Conservation (phyloP, 495 filamentous ascomycete genomes). For the Parathielavia hyrcaniae region DNA sequence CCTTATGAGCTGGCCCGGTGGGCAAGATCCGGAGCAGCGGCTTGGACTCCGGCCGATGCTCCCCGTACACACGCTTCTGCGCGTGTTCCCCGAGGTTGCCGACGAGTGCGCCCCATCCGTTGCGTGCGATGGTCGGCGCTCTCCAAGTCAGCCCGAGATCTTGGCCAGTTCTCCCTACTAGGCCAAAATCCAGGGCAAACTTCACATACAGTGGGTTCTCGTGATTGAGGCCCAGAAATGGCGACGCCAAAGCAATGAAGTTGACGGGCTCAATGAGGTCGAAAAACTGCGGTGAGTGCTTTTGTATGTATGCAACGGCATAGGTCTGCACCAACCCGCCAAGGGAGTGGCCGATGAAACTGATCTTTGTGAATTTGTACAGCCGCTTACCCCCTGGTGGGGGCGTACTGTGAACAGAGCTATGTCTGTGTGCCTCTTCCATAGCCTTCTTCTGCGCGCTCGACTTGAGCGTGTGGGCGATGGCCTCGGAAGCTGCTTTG, state of each 20-base stretch:
- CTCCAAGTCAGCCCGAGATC: conserved; percentile 93
- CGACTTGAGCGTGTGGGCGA: conserved; percentile 33
- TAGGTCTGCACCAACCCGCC: conserved; percentile 91
- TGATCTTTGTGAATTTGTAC: conserved; percentile 90
- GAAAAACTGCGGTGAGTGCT: conserved; percentile 90
- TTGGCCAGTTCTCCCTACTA: conserved; percentile 90
- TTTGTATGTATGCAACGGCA: conserved; percentile 94
- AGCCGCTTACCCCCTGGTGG: conserved; percentile 45
- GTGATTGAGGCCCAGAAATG: conserved; percentile 89
- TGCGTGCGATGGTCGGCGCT: conserved; percentile 72
- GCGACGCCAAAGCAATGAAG: conserved; percentile 86
- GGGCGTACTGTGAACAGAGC: conserved; percentile 44
- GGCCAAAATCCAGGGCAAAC: conserved; percentile 91
- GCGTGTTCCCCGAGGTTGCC: conserved; percentile 64
- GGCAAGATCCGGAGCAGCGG: conserved; percentile 86
- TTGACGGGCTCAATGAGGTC: conserved; percentile 81
- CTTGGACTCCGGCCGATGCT: conserved; percentile 71
- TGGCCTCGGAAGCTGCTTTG: conserved; percentile 43
- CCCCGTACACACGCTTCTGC: conserved; percentile 56
- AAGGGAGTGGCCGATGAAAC: conserved; percentile 89
- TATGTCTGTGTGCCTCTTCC: conserved; percentile 46
- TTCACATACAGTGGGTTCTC: conserved; percentile 97
- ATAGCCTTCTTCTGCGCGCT: conserved; percentile 26
- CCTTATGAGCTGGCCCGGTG: conserved; percentile 84
- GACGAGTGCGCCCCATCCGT: conserved; percentile 82